Conservation (phyloP, 345 rosid species). For the Citrus sinensis region DNA sequence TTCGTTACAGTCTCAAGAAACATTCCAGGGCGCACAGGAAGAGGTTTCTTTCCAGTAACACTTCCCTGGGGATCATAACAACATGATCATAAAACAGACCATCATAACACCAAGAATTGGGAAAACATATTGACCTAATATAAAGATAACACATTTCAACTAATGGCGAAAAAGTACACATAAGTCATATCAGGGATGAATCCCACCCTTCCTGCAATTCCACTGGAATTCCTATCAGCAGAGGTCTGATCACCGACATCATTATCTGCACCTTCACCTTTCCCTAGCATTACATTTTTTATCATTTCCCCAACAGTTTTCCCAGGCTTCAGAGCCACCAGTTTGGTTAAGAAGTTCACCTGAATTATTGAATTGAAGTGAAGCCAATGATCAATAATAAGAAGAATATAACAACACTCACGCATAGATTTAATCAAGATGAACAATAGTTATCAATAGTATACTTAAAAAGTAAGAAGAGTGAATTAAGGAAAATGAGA, state of each 20-base stretch:
- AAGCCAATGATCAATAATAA: neutral
- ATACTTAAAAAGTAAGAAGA: neutral
- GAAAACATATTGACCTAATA: neutral
- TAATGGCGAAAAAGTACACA: neutral
- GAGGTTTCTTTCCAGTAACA: conserved; percentile 70
- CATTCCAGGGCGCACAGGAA: conserved; percentile 95
- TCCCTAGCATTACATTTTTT: conserved; percentile 86
- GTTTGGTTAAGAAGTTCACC: conserved; percentile 88
- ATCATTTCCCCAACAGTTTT: conserved; percentile 72
- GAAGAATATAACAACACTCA: neutral
- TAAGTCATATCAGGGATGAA: neutral
- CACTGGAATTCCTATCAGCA: conserved; percentile 27
- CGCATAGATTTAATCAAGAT: neutral
- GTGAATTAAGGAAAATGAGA: neutral
- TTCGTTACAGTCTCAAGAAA: conserved; percentile 91
- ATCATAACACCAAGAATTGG: neutral
- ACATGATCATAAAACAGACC: conserved; percentile 7
- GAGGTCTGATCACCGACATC: conserved; percentile 32
- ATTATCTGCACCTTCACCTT: conserved; percentile 85
- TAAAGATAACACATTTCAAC: neutral
- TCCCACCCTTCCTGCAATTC: conserved; percentile 74
- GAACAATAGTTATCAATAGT: neutral
- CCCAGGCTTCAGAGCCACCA: conserved; percentile 88
- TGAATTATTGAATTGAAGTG: conserved; percentile 21
- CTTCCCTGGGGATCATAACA: conserved; percentile 54